Evolutionary conservation across 176 grass and related monocot species (phyloP), one percentile per base, ranked within the genome.

Genomic region (Cymbopogon citratus): DNA sequence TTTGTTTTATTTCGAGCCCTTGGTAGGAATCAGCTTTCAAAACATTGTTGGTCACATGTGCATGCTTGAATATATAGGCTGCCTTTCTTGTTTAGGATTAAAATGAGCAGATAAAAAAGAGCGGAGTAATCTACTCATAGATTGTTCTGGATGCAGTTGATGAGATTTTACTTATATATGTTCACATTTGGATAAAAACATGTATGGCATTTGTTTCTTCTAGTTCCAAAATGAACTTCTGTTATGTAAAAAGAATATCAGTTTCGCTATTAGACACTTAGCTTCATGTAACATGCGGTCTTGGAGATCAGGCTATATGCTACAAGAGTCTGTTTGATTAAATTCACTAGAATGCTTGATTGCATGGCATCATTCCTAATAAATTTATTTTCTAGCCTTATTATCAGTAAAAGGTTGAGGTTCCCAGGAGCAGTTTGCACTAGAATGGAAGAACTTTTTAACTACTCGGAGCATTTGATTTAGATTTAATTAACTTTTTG

Each of bases 341-440:
- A 66, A 19, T 21, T 34, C n/a, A 23, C 62, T 84, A 69, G 19
- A 67, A 76, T 13, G 1, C 36, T 43, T 48, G 10, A 62, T 38
- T 67, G 7, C 21, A 81, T 34, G 43, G 6, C 14, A 43, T 9
- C 4, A 67, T 48, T 29, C 35, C 27, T 79, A 69, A 38, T 80
- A 66, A 80, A 60, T 80, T 48, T 75, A 8, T 45, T 46, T 28
- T 84, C 7, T 74, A 69, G 12, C 80, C 33, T 40, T 81, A 18
- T 79, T n/a, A 12, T 79, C 23, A 5, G 8, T 49, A 46, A 28
- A 84, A 49, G 12, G 3, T 69, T 7, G 29, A 61, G 60, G 39
- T 63, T 76, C 33, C 10, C 1, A 8, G 78, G 80, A 64, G 25
- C 41, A 26, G 36, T 38, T 74, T 39, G 76, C 18, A 6, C 36